These are phyloP conservation scores for Aspergillus sp. DNA, from an alignment of 2,329 filamentous ascomycete genomes.

Conservation along the genomic window DNA sequence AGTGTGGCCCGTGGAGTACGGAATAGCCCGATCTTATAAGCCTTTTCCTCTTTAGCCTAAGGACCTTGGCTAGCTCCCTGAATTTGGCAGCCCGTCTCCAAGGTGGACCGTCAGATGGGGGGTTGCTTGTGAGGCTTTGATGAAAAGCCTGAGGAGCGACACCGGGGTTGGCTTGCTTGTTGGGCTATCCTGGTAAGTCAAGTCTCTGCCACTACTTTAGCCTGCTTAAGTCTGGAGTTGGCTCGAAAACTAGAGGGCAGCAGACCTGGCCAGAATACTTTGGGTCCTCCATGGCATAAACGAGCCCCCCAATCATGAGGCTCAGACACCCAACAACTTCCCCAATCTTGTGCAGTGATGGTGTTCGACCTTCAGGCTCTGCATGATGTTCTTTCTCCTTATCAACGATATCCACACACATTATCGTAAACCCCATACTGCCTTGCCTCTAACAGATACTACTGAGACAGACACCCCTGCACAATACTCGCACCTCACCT, in stretches of 20 bases:
- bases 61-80: neutral
- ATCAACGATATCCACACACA: neutral
- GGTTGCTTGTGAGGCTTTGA: constrained; percentile 2
- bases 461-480: neutral
- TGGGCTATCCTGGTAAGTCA: neutral
- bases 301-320: constrained; percentile 4
- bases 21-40: neutral
- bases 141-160: constrained; percentile 2
- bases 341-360: neutral
- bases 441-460: neutral
- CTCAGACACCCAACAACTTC: neutral
- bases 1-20: constrained; percentile 6
- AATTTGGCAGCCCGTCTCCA: neutral
- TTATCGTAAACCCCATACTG: neutral
- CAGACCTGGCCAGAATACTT: neutral
- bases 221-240: neutral
- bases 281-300: neutral
- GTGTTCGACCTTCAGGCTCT: neutral
- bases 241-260: neutral
- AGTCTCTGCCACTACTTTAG: neutral
- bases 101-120: neutral
- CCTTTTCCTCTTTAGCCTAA: neutral
- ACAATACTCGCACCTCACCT: neutral
- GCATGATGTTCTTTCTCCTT: neutral
- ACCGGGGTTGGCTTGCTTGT: neutral